Base-by-base conservation (phyloP, 805 yeast genomes). In the Tetrapisispora taiwanensis region DNA sequence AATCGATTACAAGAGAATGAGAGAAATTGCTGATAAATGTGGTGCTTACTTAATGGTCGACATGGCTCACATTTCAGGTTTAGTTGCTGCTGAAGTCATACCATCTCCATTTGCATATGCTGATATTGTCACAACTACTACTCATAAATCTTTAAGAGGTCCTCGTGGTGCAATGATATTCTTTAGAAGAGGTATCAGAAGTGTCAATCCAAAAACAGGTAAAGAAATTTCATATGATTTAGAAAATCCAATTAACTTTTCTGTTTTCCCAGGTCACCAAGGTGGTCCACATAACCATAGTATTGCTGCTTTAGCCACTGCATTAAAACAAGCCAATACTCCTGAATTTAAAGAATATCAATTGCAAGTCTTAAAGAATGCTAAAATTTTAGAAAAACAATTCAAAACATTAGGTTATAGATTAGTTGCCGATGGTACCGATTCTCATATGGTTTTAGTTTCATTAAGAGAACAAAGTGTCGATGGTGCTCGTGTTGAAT, bases 211-310 rank as follows among this genome's bases (percentile, higher is more conserved):
- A 63, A 88, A 89, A 74, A 84, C 87, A 58, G 97, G 97, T 60
- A 85, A 87, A 72, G 95, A 88, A 70, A 72, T 87, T 47, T 70
- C 73, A 47, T 92, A 89, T 69, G 97, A 92, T 58, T 79, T 92
- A 67, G 97, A 92, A 70, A 82, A 79, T 68, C 85, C 86, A 66
- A 89, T 92, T 71, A 92, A 92, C 76, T 92, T 92, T 69, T 88
- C 97, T 8, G 98, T 92, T 44, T 92, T 92, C 89, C 98, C 98
- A 60, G 97, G 95, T 55, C 98, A 92, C 70, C 98, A 90, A 75
- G 98, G 98, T 75, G 98, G 98, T 66, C 98, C 98, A 58, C 97
- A 92, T 72, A 92, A 90, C 76, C 98, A 92, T 72, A 90, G 98
- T 55, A 90, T 90, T 65, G 83, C 97, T 55, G 98, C 97, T 30